Evolutionary conservation across 2,329 filamentous ascomycete genomes (phyloP).

Genomic region (Parastagonospora nodorum): DNA sequence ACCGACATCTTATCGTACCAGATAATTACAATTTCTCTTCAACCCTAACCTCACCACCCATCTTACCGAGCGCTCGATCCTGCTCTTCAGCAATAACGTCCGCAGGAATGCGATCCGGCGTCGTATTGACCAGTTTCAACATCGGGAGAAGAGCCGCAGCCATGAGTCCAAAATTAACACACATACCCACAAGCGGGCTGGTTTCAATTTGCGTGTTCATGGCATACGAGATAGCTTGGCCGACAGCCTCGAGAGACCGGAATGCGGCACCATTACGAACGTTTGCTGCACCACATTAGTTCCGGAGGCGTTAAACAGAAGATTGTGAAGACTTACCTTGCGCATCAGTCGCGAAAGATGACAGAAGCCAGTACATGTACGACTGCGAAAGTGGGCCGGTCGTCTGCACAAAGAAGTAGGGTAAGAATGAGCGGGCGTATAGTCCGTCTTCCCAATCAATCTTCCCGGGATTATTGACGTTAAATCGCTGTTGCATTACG

Average conservation of each 20-base stretch:
- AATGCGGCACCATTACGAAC: conserved; percentile 34
- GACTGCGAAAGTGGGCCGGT: conserved; percentile 42
- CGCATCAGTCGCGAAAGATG: conserved; percentile 35
- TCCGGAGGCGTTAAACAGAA: not conserved
- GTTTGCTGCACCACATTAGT: conserved; percentile 18
- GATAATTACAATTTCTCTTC: conserved; percentile 20
- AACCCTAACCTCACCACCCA: conserved; percentile 12
- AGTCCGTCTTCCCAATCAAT: conserved; percentile 55
- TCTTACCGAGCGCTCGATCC: conserved; percentile 19
- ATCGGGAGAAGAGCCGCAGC: conserved; percentile 37
- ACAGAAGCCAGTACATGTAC: conserved; percentile 41
- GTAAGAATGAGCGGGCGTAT: conserved; percentile 52
- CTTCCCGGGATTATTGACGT: conserved; percentile 46
- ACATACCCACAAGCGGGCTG: conserved; percentile 33
- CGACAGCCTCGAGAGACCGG: conserved; percentile 33
- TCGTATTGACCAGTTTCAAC: conserved; percentile 37
- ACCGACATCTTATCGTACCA: too few relatives aligned
- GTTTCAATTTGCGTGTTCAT: conserved; percentile 40
- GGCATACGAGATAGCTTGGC: conserved; percentile 34
- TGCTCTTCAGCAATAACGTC: conserved; percentile 36
- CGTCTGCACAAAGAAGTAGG: conserved; percentile 57
- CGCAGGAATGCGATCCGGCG: conserved; percentile 40
- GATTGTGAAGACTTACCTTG: conserved; percentile 12
- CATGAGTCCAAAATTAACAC: conserved; percentile 42
- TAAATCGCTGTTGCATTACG: conserved; percentile 53